These are phyloP conservation scores for Linanthus parryae DNA, from an alignment of 148 eudicot genomes.

Conservation along the genomic window DNA sequence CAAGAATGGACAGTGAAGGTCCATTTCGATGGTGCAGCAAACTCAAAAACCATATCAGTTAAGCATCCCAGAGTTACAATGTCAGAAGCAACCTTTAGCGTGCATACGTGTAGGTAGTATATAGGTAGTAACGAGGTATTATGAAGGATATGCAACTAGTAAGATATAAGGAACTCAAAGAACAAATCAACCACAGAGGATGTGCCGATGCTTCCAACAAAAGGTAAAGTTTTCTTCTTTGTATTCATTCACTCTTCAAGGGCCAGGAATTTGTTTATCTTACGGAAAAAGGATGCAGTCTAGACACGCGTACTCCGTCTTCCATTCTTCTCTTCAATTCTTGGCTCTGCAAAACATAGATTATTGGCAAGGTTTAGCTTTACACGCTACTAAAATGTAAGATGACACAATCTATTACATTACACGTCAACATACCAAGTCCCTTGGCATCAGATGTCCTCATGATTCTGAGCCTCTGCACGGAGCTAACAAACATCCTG, in stretches of 20 bases:
- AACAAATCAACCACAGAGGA: constrained; percentile 18
- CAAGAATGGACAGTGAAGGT: constrained; percentile 9
- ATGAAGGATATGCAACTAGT: constrained; percentile 16
- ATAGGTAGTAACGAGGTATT: constrained; percentile 6
- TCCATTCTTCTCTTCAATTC: constrained; percentile 36
- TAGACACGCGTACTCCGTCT: constrained; percentile 35
- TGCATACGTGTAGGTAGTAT: constrained; percentile 18
- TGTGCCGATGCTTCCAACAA: constrained; percentile 10
- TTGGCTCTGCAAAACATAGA: constrained; percentile 37
- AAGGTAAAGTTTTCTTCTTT: constrained; percentile 6
- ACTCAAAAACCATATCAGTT: constrained; percentile 26
- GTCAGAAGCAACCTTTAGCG: not conserved
- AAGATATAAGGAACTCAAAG: constrained; percentile 9
- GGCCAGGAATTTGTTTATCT: constrained; percentile 2
- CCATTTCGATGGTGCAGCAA: constrained; percentile 13
- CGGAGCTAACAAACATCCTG: constrained; percentile 79
- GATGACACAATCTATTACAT: no score
- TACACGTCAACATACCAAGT: constrained; percentile 38
- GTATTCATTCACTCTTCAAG: constrained; percentile 4
- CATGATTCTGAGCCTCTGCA: constrained; percentile 85
- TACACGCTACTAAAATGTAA: not conserved
- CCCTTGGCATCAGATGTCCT: constrained; percentile 88
- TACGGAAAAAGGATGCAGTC: constrained; percentile 6
- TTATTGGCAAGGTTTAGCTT: no score
- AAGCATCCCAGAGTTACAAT: constrained; percentile 33